Evolutionary conservation across 352 stramenopile genomes (phyloP).

Genomic region (Phytophthora citricola): DNA sequence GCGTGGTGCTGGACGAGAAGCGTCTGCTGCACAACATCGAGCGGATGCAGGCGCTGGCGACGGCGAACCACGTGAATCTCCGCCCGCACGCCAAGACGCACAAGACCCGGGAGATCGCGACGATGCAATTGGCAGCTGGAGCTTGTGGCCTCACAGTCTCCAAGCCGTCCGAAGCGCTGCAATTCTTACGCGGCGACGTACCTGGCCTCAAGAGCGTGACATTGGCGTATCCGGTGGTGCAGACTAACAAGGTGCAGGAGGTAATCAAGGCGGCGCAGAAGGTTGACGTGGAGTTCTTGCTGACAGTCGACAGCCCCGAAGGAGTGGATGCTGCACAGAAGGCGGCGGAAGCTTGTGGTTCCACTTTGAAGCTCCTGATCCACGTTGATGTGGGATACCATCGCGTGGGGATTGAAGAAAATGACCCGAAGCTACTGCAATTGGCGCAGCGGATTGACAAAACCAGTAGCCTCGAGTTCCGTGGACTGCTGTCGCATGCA

Average conservation of each 20-base stretch:
- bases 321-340: slow-evolving; percentile 63
- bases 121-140: slow-evolving; percentile 57
- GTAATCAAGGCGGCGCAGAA: slow-evolving; percentile 58
- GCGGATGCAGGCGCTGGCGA: slow-evolving; percentile 69
- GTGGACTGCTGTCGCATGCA: slow-evolving; percentile 72
- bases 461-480: slow-evolving; percentile 58
- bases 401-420: slow-evolving; percentile 70
- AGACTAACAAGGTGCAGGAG: slow-evolving; percentile 60
- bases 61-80: slow-evolving; percentile 52
- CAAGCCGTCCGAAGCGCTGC: slow-evolving; percentile 72
- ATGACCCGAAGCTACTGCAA: slow-evolving; percentile 55
- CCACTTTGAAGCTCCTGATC: slow-evolving; percentile 60
- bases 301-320: slow-evolving; percentile 70
- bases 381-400: slow-evolving; percentile 84
- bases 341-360: slow-evolving; percentile 49
- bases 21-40: slow-evolving; percentile 69
- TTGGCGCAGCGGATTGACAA: slow-evolving; percentile 62
- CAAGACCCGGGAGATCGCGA: slow-evolving; percentile 77
- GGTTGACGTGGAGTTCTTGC: slow-evolving; percentile 51
- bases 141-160: slow-evolving; percentile 70
- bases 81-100: slow-evolving; percentile 81
- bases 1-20: slow-evolving; percentile 65
- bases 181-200: slow-evolving; percentile 61
- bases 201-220: slow-evolving; percentile 58
- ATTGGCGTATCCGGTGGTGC: slow-evolving; percentile 75